These are phyloP conservation scores for Paramecium pentaurelia DNA, from an alignment of 73 alveolate species.

Conservation along the genomic window DNA sequence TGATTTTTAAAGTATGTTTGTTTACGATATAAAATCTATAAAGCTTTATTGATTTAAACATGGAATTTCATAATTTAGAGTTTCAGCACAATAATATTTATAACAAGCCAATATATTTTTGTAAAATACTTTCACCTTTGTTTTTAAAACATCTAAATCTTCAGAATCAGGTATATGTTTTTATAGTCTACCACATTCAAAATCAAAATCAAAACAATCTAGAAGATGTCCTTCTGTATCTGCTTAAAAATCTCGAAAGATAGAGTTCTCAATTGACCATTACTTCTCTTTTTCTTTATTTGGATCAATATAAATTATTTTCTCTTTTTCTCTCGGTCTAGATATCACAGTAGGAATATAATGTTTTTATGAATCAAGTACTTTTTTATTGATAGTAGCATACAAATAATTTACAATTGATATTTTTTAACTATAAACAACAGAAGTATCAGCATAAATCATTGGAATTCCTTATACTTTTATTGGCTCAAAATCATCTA, in stretches of 20 bases:
- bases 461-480: neutral
- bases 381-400: neutral
- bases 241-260: conserved; percentile 6
- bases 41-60: neutral
- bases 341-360: conserved; percentile 3
- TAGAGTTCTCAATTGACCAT: conserved; percentile 36
- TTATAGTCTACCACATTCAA: conserved; percentile 41
- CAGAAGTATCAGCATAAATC: conserved; percentile 22
- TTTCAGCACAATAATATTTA: conserved; percentile 34
- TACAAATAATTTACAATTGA: neutral
- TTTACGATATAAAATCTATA: neutral
- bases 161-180: conserved; percentile 39
- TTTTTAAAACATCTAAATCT: conserved; percentile 6
- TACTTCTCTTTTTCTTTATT: neutral
- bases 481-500: neutral
- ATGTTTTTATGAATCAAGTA: neutral
- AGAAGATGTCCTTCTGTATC: conserved; percentile 48
- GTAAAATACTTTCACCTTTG: neutral
- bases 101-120: conserved; percentile 23
- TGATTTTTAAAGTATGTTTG: neutral
- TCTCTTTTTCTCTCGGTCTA: conserved; percentile 44
- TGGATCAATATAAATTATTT: conserved; percentile 26
- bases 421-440: neutral
- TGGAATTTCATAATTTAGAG: neutral
- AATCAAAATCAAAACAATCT: conserved; percentile 42